Evolutionary conservation across 192 early-diverging fungal genomes (phyloP), one percentile per base, ranked within the genome.

Genomic region (Coemansia sp.): DNA sequence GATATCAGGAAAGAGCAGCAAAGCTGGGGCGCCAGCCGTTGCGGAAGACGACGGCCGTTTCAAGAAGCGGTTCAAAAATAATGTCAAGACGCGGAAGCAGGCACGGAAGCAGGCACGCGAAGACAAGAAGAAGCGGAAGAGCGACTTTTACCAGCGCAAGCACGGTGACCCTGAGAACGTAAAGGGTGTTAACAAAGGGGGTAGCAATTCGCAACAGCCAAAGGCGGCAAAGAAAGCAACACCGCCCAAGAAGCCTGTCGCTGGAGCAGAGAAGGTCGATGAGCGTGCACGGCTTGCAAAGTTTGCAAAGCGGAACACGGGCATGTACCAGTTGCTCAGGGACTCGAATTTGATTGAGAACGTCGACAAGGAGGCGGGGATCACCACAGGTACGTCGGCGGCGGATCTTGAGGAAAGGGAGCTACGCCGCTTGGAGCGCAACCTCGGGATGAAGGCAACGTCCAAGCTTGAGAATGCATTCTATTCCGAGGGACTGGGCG

Each of bases 281-380:
- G 80, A 83, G 19, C 69, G 72, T n/a, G 70, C 64, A 14, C 63
- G 67, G 52, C 59, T 85, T 46, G 60, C 59, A 36, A 79, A 80
- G 42, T 84, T 85, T 75, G 84, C 84, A 5, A 66, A 85, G 68
- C 67, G 65, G 11, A 85, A 85, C 61, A 72, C 82, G 40, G 68
- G 75, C 40, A 70, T 85, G 69, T 85, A 84, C 63, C 59, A 61
- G 54, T 59, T 78, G 46, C 72, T 85, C 13, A 72, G 76, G n/a
- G 71, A 75, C 32, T 75, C 72, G 9, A 77, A 79, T 48, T 43
- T 85, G 58, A 64, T 82, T 8, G 74, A 59, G n/a, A 66, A 76
- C 17, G 79, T 75, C 5, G 69, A 70, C 45, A 63, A 66, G 25
- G 68, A 76, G 55, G 71, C 70, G 9, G 75, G 79, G 1, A 50